These are phyloP conservation scores for Phoma sp. DNA, from an alignment of 2,329 filamentous ascomycete genomes.

Conservation along the genomic window DNA sequence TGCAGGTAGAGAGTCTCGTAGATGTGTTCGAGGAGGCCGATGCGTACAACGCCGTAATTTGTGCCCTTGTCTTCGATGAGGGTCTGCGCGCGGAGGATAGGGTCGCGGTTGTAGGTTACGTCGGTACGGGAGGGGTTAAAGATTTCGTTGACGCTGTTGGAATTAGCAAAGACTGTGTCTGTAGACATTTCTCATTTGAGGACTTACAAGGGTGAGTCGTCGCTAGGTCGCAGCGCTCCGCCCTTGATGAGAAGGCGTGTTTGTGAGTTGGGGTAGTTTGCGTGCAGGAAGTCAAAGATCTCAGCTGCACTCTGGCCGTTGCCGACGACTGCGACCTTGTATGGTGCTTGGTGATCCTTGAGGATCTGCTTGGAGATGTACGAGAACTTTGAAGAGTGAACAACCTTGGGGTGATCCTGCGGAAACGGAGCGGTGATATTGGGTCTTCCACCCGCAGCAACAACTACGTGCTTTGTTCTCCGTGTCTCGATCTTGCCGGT, in stretches of 20 bases:
- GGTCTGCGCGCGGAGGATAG: slow-evolving; percentile 65
- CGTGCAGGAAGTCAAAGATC: slow-evolving; percentile 89
- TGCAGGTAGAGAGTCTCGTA: slow-evolving; percentile 91
- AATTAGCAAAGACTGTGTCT: slow-evolving; percentile 31
- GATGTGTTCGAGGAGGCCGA: slow-evolving; percentile 87
- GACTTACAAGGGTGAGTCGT: slow-evolving; percentile 92
- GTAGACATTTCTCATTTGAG: neutral
- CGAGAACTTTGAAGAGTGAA: slow-evolving; percentile 89
- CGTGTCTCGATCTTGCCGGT: slow-evolving; percentile 62
- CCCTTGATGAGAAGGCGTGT: slow-evolving; percentile 82
- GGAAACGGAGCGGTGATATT: slow-evolving; percentile 75
- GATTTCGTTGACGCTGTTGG: slow-evolving; percentile 83
- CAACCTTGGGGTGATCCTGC: slow-evolving; percentile 71
- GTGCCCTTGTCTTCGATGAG: slow-evolving; percentile 78
- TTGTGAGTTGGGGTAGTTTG: slow-evolving; percentile 79
- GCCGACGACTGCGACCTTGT: slow-evolving; percentile 83
- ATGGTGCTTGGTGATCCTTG: slow-evolving; percentile 60
- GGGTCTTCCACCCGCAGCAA: slow-evolving; percentile 71
- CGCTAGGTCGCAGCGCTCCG: slow-evolving; percentile 84
- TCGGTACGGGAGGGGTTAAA: slow-evolving; percentile 91
- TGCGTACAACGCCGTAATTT: slow-evolving; percentile 92
- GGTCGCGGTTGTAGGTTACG: slow-evolving; percentile 71
- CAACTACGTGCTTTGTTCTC: slow-evolving; percentile 71
- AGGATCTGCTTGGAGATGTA: slow-evolving; percentile 67
- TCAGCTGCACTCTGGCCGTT: slow-evolving; percentile 93